Evolutionary conservation across 305 asterid genomes (phyloP), one percentile per base, ranked within the genome.

Genomic region (Coffea humblotiana): DNA sequence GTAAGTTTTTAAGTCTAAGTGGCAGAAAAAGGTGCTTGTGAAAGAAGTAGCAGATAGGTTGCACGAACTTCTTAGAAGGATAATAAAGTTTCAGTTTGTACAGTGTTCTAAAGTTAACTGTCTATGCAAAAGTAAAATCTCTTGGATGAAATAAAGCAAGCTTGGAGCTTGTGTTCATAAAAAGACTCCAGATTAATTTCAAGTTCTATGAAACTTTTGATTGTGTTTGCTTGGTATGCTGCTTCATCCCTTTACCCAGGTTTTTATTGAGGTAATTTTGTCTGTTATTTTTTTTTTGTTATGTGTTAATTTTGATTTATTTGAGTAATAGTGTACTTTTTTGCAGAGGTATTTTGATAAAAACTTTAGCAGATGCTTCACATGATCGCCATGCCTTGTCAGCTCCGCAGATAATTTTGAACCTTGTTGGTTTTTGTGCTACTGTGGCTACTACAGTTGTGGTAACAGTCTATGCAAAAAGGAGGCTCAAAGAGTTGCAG

Each of bases 311-410:
- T 47, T 47, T 27, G 29, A 13, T 64, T 13, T 15, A 16, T 64
- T 6, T 77, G 64, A 65, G 51, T 35, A 54, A 2, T 25, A 15
- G 1, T 32, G 15, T 15, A 12, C 63, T 78, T 71, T 37, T 48
- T 51, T 88, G 87, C 93, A 93, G 98, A 81, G 98, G 98, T 48
- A 87, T 91, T 71, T 84, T 92, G 54, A 91, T 93, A 79, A 86
- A 89, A 84, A 90, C 98, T 8, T 82, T 93, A 65, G 97, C 98
- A 9, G 91, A 93, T 69, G 97, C 90, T 74, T 84, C 93, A 32
- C 90, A 91, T 54, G 87, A 92, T 74, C 87, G 88, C 66, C 92
- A 82, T 79, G 89, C 80, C 60, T 86, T 91, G 23, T 90, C 92
- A 73, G 82, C 87, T 19, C 88, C 87, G 81, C 92, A 93, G 88